Evolutionary conservation across 768 basidiomycete genomes (phyloP), one percentile per base, ranked within the genome.

Genomic region (Kockovaella imperatae): DNA sequence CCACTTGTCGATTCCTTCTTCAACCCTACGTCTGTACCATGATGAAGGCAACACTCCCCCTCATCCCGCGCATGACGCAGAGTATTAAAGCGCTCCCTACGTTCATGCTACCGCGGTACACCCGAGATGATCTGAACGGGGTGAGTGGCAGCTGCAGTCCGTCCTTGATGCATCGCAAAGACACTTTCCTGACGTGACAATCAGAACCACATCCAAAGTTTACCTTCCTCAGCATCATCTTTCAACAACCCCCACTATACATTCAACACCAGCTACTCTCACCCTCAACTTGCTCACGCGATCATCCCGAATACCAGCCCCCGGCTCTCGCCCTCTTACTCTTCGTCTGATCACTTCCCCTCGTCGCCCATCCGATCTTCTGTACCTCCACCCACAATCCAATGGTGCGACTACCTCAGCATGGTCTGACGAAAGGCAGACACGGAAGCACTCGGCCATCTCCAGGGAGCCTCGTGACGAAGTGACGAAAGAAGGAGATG

Each of bases 341-440:
- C 36, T 13, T n/a, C 3, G 15, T 25, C 36, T 10, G 0, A 41
- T 29, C 35, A 38, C 40, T 17, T 20, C 25, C 28, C 32, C 35
- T 26, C 39, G 38, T 26, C n/a, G 30, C 35, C 1, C 15, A 5
- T 10, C 6, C 11, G 25, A 26, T 49, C 42, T 17, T 7, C 34
- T n/a, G 30, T 56, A 14, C 54, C 54, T 3, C 18, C 45, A 8
- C 51, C 55, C 30, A 57, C 47, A 4, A 17, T 53, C 2, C 46
- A 50, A 21, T 57, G 55, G 55, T 47, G 32, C 28, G 55, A 57
- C 28, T 43, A 40, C 34, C 47, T 57, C 26, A 47, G 42, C n/a
- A 56, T 56, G 49, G 43, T 56, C 11, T 56, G 28, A 26, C 6
- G 23, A 10, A 11, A 23, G 11, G 10, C 21, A 7, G 7, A 15